Conservation (phyloP, 257 asterid species). For the Pogostemon cablin region DNA sequence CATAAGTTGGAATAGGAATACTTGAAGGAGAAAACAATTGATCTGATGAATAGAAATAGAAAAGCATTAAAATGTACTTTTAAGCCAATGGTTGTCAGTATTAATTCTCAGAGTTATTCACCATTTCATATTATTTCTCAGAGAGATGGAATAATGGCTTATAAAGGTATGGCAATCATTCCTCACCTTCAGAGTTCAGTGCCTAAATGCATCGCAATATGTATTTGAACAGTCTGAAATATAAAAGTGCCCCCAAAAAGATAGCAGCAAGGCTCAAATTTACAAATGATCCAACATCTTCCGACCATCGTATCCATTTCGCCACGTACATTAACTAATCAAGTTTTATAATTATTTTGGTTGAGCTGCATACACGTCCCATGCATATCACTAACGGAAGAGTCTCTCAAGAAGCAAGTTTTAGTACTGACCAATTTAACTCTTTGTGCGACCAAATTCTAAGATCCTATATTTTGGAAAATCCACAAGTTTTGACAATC, state of each 20-base stretch:
- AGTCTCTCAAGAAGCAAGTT: neutral
- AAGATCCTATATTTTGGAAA: conserved; percentile 7
- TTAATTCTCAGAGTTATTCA: no score
- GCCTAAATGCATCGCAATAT: no score
- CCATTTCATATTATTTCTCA: no score
- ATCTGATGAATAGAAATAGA: neutral
- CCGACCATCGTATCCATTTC: neutral
- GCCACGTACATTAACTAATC: neutral
- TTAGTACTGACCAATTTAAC: neutral
- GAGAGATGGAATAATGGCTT: no score
- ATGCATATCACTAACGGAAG: neutral
- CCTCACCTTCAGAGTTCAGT: no score
- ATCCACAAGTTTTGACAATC: neutral
- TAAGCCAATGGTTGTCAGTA: neutral
- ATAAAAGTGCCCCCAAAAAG: no score
- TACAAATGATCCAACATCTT: neutral
- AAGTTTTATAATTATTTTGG: neutral
- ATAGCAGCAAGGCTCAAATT: no score
- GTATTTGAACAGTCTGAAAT: no score
- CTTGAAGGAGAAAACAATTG: neutral
- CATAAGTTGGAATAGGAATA: neutral
- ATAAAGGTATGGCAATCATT: no score
- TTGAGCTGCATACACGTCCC: neutral
- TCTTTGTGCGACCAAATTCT: conserved; percentile 17
- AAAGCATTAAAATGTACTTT: neutral